Conservation (phyloP, 2,329 filamentous ascomycete genomes). For the Microdochium trichocladiopsis region DNA sequence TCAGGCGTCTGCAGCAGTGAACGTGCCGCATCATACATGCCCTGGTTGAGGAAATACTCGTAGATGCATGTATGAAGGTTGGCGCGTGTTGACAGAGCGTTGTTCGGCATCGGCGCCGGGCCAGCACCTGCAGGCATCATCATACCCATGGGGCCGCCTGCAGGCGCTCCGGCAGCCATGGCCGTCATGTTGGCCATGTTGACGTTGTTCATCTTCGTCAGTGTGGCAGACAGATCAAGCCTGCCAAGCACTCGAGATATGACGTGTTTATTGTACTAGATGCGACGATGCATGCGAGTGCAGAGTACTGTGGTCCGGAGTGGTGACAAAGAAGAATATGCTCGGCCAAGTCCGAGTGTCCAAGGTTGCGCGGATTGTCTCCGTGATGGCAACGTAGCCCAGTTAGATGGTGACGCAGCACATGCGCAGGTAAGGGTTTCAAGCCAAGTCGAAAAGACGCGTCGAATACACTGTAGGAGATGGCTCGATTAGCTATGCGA, state of each 20-base stretch:
- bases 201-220: slow-evolving; percentile 50
- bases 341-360: not conserved
- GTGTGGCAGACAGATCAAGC: slow-evolving; percentile 27
- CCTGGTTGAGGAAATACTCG: slow-evolving; percentile 82
- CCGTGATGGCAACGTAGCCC: not conserved
- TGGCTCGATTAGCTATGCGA: not conserved
- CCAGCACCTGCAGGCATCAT: slow-evolving; percentile 58
- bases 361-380: not conserved
- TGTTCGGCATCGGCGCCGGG: slow-evolving; percentile 13
- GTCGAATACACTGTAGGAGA: not conserved
- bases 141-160: slow-evolving; percentile 58
- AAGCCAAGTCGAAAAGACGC: not conserved
- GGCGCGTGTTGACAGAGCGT: slow-evolving; percentile 38
- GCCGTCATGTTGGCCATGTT: slow-evolving; percentile 64
- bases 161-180: slow-evolving; percentile 54
- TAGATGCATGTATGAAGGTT: slow-evolving; percentile 83
- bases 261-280: not conserved
- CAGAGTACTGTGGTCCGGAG: not conserved
- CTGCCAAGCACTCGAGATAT: slow-evolving; percentile 17
- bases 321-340: not conserved
- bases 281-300: not conserved
- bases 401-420: not conserved
- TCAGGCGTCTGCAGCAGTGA: slow-evolving; percentile 57
- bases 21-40: slow-evolving; percentile 78
- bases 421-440: not conserved